Evolutionary conservation across 805 yeast genomes (phyloP).

Genomic region (Isabelozyma pseudorhagii): DNA sequence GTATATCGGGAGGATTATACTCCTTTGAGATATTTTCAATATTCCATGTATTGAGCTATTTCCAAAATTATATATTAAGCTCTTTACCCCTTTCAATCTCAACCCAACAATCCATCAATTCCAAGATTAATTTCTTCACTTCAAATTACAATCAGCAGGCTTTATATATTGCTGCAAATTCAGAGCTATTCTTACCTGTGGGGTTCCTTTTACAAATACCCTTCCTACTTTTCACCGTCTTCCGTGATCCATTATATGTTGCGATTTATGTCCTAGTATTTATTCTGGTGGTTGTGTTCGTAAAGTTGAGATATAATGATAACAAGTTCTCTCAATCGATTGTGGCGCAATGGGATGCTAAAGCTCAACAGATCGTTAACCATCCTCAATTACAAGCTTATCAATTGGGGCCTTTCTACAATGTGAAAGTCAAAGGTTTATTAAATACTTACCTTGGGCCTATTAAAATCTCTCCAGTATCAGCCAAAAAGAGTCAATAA

Average conservation of each 20-base stretch:
- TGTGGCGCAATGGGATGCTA: slow-evolving; percentile 44
- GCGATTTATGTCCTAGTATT: slow-evolving; percentile 34
- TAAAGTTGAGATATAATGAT: slow-evolving; percentile 32
- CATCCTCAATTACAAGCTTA: slow-evolving; percentile 6
- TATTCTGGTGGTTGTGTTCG: slow-evolving; percentile 24
- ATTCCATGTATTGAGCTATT: slow-evolving; percentile 37
- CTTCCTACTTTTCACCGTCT: slow-evolving; percentile 16
- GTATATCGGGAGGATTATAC: slow-evolving; percentile 37
- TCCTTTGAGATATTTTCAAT: slow-evolving; percentile 34
- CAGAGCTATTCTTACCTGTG: slow-evolving; percentile 27
- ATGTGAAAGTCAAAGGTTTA: slow-evolving; percentile 13
- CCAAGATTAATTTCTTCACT: slow-evolving; percentile 27
- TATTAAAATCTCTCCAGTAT: slow-evolving; percentile 17
- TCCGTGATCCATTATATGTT: slow-evolving; percentile 21
- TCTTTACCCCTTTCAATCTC: slow-evolving; percentile 28
- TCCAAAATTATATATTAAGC: slow-evolving; percentile 32
- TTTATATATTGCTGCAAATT: slow-evolving; percentile 33
- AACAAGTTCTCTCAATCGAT: slow-evolving; percentile 34
- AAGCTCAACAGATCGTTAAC: slow-evolving; percentile 19
- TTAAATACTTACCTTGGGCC: slow-evolving; percentile 15
- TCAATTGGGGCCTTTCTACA: slow-evolving; percentile 13
- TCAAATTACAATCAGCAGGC: slow-evolving; percentile 33
- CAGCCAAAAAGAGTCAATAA: slow-evolving; percentile 8
- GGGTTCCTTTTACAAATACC: slow-evolving; percentile 25
- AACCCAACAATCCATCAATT: slow-evolving; percentile 26